Conservation (phyloP, 2,329 filamentous ascomycete species). For the Monosporascus ibericus region DNA sequence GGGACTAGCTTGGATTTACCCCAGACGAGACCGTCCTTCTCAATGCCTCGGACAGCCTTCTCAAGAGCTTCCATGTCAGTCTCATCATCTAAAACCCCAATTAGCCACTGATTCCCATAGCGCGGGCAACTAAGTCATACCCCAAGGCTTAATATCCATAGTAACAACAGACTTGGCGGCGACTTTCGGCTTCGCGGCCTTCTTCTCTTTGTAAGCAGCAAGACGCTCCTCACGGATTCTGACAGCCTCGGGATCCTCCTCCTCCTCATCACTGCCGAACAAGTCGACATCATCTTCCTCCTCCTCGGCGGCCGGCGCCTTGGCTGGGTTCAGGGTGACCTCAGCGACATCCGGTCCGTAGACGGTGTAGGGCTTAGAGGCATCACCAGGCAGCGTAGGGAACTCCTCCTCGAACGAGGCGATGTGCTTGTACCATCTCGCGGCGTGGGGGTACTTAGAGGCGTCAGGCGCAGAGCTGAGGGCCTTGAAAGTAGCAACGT, state of each 20-base stretch:
- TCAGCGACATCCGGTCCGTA: constrained; percentile 83
- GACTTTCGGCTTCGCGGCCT: constrained; percentile 85
- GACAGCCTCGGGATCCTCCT: constrained; percentile 84
- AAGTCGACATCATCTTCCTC: constrained; percentile 88
- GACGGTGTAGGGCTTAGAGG: constrained; percentile 78
- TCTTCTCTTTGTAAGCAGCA: constrained; percentile 94
- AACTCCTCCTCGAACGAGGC: constrained; percentile 90
- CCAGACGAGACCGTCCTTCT: constrained; percentile 94
- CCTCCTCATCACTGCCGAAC: constrained; percentile 89
- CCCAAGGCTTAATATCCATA: constrained; percentile 97
- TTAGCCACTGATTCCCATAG: constrained; percentile 1
- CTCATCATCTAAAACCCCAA: constrained; percentile 65
- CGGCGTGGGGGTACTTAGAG: constrained; percentile 86
- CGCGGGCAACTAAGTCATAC: constrained; percentile 49
- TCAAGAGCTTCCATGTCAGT: constrained; percentile 84
- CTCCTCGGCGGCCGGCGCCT: constrained; percentile 62
- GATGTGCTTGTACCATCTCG: constrained; percentile 99
- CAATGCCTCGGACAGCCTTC: constrained; percentile 71
- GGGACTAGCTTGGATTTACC: constrained; percentile 83
- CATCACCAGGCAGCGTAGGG: constrained; percentile 81
- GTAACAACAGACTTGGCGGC: constrained; percentile 95
- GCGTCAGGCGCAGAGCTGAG: constrained; percentile 68
- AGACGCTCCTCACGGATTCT: constrained; percentile 82
- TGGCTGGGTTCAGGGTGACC: constrained; percentile 77
- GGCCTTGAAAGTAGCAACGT: constrained; percentile 93